These are phyloP conservation scores for Haplographium delicatum DNA, from an alignment of 495 filamentous ascomycete species.

Conservation along the genomic window DNA sequence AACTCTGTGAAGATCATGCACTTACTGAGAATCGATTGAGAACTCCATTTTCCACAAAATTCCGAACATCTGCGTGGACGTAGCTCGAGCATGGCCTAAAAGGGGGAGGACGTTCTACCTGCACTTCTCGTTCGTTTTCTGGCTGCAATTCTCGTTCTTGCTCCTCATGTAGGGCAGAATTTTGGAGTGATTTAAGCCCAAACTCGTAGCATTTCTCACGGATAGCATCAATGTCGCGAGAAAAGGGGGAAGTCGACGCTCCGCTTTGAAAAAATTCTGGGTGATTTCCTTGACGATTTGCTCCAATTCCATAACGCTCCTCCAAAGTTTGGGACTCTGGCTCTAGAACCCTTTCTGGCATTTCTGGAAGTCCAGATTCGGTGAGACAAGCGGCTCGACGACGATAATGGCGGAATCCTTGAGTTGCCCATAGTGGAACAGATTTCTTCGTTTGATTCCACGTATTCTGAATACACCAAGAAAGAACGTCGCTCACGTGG, in stretches of 20 bases:
- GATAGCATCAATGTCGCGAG: constrained; percentile 33
- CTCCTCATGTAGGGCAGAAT: constrained; percentile 54
- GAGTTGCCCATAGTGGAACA: constrained; percentile 55
- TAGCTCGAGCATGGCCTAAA: constrained; percentile 34
- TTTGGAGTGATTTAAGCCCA: constrained; percentile 27
- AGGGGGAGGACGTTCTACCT: constrained; percentile 44
- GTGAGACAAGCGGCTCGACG: constrained; percentile 23
- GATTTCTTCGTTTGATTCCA: constrained; percentile 40
- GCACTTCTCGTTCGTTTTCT: constrained; percentile 54
- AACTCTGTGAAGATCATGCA: no score
- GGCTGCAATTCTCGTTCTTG: constrained; percentile 64
- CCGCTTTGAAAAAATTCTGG: constrained; percentile 40
- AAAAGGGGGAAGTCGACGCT: constrained; percentile 24
- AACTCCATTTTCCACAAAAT: constrained; percentile 5
- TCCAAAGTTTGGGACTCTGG: constrained; percentile 27
- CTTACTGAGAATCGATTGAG: no score
- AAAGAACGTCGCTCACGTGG: constrained; percentile 46
- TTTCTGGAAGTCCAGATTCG: constrained; percentile 1
- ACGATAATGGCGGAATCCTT: constrained; percentile 45
- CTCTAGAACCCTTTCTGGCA: constrained; percentile 18
- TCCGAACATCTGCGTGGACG: constrained; percentile 42
- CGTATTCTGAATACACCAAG: constrained; percentile 56
- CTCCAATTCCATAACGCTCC: constrained; percentile 29
- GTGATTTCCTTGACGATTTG: constrained; percentile 27
- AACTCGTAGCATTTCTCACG: constrained; percentile 40